These are phyloP conservation scores for Claviceps quebecensis DNA, from an alignment of 2,329 filamentous ascomycete genomes.

Conservation along the genomic window DNA sequence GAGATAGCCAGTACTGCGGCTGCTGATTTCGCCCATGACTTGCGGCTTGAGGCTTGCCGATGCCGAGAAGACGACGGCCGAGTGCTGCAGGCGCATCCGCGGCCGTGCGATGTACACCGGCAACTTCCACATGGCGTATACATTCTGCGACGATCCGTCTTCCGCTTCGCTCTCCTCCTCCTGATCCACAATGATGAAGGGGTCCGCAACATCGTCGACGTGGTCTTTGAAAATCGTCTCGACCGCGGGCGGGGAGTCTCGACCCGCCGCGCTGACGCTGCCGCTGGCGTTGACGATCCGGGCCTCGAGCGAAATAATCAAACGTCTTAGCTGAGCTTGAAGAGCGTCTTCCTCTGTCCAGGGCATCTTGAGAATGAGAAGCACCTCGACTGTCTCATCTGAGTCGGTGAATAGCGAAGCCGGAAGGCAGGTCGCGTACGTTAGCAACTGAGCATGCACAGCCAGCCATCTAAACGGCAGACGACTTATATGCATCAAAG, in stretches of 20 bases:
- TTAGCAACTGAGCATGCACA: no score
- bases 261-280: slow-evolving; percentile 38
- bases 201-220: slow-evolving; percentile 34
- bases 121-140: slow-evolving; percentile 47
- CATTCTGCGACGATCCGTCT: slow-evolving; percentile 20
- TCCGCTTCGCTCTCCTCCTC: slow-evolving; percentile 16
- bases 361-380: slow-evolving; percentile 53
- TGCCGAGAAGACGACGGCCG: slow-evolving; percentile 50
- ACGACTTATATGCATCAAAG: no score
- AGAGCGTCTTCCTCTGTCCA: slow-evolving; percentile 42
- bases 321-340: slow-evolving; percentile 42
- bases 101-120: slow-evolving; percentile 44
- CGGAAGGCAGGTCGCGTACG: slow-evolving; percentile 2
- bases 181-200: slow-evolving; percentile 35
- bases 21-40: slow-evolving; percentile 13
- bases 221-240: slow-evolving; percentile 48
- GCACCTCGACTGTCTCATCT: slow-evolving; percentile 63
- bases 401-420: slow-evolving; percentile 7
- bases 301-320: slow-evolving; percentile 54
- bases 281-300: slow-evolving; percentile 47
- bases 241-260: slow-evolving; percentile 30
- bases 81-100: slow-evolving; percentile 50
- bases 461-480: no score
- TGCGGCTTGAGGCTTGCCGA: slow-evolving; percentile 45
- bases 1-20: slow-evolving; percentile 45